Evolutionary conservation across 495 filamentous ascomycete genomes (phyloP), one percentile per base, ranked within the genome.

Genomic region (Hypoxylon cercidicola): DNA sequence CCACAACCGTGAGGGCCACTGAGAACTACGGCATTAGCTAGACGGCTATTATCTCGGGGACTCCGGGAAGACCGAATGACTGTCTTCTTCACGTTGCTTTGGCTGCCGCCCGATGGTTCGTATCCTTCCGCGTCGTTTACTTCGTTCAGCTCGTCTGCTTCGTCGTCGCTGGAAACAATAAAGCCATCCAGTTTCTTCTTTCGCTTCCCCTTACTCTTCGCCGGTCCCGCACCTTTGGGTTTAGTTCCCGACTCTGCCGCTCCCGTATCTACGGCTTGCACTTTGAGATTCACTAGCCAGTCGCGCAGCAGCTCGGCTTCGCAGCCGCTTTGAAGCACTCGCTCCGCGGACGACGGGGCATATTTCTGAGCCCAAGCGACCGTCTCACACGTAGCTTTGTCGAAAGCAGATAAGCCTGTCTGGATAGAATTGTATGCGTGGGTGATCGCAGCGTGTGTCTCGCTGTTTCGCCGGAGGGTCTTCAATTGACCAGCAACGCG

Each of bases 1-100:
- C 96, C 96, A 72, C 89, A 96, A 1, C 96, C 96, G 55, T 86
- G 79, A 1, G 95, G 93, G 4, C 96, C 96, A 71, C 93, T 98
- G 25, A 99, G 82, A 5, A 99, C 75, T 23, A 97, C 85, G 1
- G 88, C 85, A 61, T 88, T 88, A 12, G 76, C 76, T 13, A 84
- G 67, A 45, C 77, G 81, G 8, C 46, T 65, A 4, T 68, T 51
- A 1, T 80, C 77, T 74, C 84, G 86, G n/a, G 75, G 76, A 15
- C 60, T 66, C 55, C 74, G 74, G 41, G 70, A 72, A 44, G 79
- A 74, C 58, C 89, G 81, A 25, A 95, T 79, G 4, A 92, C 82
- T 0, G 92, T 91, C 69, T 84, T 88, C 55, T 84, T 75, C 16
- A 53, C 18, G 19, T 74, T 72, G 1, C 64, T 68, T n/a, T 84